A percentile compares a stretch with the other conserved stretches of the same genome.
Conservation (phyloP, 257 asterid species). For the Primulina huaijiensis region DNA sequence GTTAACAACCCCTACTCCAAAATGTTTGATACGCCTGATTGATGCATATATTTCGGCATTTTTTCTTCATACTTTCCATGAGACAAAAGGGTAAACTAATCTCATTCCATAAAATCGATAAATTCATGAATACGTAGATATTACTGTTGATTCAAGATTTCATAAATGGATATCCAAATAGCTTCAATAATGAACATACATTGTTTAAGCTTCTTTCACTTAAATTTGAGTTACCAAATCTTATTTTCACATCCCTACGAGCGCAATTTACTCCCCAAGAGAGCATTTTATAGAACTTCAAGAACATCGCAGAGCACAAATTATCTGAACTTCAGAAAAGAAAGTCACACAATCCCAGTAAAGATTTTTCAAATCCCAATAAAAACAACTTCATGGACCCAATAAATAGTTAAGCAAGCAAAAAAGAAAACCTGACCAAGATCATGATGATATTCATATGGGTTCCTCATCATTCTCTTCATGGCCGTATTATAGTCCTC, state of each 20-base stretch:
- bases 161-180: neutral
- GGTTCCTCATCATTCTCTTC: slow-evolving; percentile 93
- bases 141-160: neutral
- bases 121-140: neutral
- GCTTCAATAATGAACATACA: neutral
- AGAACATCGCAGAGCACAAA: neutral
- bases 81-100: neutral
- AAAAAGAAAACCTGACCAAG: slow-evolving; percentile 45
- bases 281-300: neutral
- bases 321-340: neutral
- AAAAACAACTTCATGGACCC: no score
- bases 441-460: slow-evolving; percentile 88
- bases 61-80: neutral
- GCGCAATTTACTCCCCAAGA: neutral
- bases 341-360: slow-evolving; percentile 5
- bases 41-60: neutral
- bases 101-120: neutral
- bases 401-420: no score
- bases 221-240: neutral
- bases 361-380: neutral
- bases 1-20: no score
- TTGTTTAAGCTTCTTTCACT: no score
- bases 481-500: slow-evolving; percentile 76
- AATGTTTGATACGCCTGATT: neutral
- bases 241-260: no score